Evolutionary conservation across 257 asterid genomes (phyloP).

Genomic region (Knoxia roxburghii): DNA sequence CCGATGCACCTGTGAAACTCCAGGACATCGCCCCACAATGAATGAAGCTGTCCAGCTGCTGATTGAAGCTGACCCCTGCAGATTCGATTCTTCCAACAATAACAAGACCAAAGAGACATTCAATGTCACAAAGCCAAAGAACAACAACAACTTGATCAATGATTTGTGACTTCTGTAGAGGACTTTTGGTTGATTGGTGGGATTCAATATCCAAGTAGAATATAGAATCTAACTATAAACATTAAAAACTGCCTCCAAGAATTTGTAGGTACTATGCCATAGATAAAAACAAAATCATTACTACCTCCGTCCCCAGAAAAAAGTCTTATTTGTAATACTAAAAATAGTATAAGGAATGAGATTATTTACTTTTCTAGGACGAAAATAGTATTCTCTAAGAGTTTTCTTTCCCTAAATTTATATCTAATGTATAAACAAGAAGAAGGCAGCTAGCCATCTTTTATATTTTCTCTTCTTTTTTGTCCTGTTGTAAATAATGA

Average conservation of each 20-base stretch:
- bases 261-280: constrained; percentile 5
- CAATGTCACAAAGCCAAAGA: constrained; percentile 27
- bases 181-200: neutral
- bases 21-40: constrained; percentile 75
- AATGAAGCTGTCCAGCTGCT: constrained; percentile 69
- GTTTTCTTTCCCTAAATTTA: neutral
- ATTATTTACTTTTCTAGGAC: too few species aligned
- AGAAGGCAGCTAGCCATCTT: too few species aligned
- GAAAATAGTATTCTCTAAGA: neutral
- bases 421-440: too few species aligned
- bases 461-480: constrained; percentile 12
- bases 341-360: too few species aligned
- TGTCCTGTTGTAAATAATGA: constrained; percentile 33
- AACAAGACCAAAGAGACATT: constrained; percentile 28
- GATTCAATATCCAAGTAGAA: constrained; percentile 14
- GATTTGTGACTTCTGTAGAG: constrained; percentile 15
- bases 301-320: too few species aligned
- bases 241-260: constrained; percentile 16
- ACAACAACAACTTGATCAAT: constrained; percentile 1
- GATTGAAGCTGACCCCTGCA: constrained; percentile 72
- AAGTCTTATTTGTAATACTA: too few species aligned
- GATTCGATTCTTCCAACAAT: constrained; percentile 40
- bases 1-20: constrained; percentile 66
- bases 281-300: constrained; percentile 9
- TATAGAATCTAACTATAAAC: constrained; percentile 17